Evolutionary conservation across 768 basidiomycete genomes (phyloP), one percentile per base, ranked within the genome.

Genomic region (Clitopilus passeckerianus): DNA sequence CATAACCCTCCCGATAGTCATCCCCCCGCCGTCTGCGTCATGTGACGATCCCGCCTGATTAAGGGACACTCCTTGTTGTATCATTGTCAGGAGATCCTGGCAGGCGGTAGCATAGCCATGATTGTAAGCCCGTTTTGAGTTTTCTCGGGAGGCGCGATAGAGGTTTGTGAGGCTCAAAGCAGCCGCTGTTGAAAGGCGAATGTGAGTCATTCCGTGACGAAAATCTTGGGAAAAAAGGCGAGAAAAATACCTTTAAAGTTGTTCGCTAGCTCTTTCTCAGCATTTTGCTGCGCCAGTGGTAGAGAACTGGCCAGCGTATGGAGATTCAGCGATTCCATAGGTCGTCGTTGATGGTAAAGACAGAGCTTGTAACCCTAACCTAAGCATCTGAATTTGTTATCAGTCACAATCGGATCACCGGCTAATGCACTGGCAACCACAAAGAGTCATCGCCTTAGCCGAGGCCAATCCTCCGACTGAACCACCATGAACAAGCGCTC

Each of bases 151-250:
- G 3, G 90, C 90, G 64, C 89, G 85, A 71, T 91, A 93, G 34
- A 93, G 81, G 0, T 90, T 92, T 23, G 91, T 92, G 63, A 93
- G 88, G 71, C 89, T 90, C 55, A 92, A 76, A 1, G 91, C 91
- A 62, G 91, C 91, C 60, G 89, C 91, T 93, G 65, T 24, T 34
- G 22, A 34, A 33, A 34, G 30, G 8, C 27, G n/a, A 62, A 30
- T 59, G 46, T 57, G 37, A 59, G 59, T 53, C 57, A 63, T 64
- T 54, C 14, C 68, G 71, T 66, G 67, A 62, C 46, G 61, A 63
- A 62, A 22, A n/a, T 20, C 53, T 10, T 24, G 35, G 20, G 34
- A 20, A 41, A 54, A 57, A 44, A 41, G 20, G 22, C 14, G 46
- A 23, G 34, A 41, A 34, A 18, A 60, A 60, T 57, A 90, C 91